Evolutionary conservation across 345 rosid genomes (phyloP).

Genomic region (Excoecaria agallocha): DNA sequence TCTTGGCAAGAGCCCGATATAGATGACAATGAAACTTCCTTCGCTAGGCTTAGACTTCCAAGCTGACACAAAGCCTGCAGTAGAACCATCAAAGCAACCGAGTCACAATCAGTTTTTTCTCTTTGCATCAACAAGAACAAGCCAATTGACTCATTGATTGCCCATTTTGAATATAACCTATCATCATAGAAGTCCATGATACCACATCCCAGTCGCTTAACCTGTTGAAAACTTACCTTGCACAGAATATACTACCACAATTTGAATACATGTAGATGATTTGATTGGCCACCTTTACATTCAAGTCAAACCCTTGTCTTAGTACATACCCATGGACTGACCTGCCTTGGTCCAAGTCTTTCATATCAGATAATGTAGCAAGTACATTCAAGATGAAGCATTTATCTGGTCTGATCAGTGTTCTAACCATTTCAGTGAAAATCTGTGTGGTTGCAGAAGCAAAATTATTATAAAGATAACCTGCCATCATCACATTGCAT

Average conservation of each 20-base stretch:
- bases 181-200: conserved; percentile 39
- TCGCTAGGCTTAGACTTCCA: conserved; percentile 25
- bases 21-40: too few species aligned
- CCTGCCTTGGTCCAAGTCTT: conserved; percentile 28
- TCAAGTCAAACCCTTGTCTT: conserved; percentile 18
- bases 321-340: conserved; percentile 28
- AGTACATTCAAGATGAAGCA: conserved; percentile 29
- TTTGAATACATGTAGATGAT: conserved; percentile 29
- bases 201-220: conserved; percentile 30
- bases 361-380: conserved; percentile 27
- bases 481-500: conserved; percentile 35
- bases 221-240: conserved; percentile 23
- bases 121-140: conserved; percentile 30
- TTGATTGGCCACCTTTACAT: conserved; percentile 32
- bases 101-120: conserved; percentile 26
- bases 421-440: conserved; percentile 31
- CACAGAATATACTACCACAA: conserved; percentile 21
- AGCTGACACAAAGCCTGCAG: conserved; percentile 31
- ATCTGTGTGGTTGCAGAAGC: conserved; percentile 21
- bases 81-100: conserved; percentile 25
- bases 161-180: conserved; percentile 22
- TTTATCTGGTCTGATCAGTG: conserved; percentile 23
- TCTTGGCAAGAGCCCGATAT: too few species aligned
- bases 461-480: conserved; percentile 27
- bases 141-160: conserved; percentile 23